Evolutionary conservation across 495 filamentous ascomycete species (phyloP).

Genomic region (Glonium stellatum): DNA sequence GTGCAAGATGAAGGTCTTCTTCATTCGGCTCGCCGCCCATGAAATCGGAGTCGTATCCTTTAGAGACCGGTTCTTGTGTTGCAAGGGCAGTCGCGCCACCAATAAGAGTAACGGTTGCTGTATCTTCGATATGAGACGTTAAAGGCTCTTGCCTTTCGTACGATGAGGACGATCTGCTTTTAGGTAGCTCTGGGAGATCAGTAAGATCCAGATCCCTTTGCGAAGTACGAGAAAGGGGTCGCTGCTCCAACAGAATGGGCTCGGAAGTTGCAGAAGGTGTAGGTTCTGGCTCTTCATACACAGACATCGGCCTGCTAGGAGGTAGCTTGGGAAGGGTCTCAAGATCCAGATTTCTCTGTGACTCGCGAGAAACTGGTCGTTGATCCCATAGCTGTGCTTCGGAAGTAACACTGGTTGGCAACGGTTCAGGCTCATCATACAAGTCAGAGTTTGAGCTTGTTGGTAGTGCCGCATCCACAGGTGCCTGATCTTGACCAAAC

Average conservation of each 20-base stretch:
- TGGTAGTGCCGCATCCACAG: no score
- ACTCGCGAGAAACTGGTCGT: not conserved
- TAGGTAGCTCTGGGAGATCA: no score
- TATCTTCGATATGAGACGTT: not conserved
- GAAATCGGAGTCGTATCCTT: constrained; percentile 22
- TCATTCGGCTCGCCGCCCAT: constrained; percentile 24
- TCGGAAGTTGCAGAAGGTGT: no score
- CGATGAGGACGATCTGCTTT: no score
- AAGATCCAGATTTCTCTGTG: not conserved
- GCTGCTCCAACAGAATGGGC: no score
- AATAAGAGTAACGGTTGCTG: not conserved
- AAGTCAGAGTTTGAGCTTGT: no score
- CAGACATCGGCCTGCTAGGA: not conserved
- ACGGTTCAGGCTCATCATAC: no score
- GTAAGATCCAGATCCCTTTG: no score
- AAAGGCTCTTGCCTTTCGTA: no score
- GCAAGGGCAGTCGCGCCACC: constrained; percentile 4
- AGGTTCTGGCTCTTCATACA: no score
- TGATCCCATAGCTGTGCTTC: not conserved
- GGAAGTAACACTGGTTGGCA: no score
- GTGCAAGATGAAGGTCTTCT: constrained; percentile 18
- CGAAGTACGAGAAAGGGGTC: no score
- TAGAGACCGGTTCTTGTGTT: not conserved
- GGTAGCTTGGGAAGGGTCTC: not conserved
- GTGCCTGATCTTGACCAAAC: constrained; percentile 1